Conservation (phyloP, 495 filamentous ascomycete genomes). For the Penicillium coprophilum region DNA sequence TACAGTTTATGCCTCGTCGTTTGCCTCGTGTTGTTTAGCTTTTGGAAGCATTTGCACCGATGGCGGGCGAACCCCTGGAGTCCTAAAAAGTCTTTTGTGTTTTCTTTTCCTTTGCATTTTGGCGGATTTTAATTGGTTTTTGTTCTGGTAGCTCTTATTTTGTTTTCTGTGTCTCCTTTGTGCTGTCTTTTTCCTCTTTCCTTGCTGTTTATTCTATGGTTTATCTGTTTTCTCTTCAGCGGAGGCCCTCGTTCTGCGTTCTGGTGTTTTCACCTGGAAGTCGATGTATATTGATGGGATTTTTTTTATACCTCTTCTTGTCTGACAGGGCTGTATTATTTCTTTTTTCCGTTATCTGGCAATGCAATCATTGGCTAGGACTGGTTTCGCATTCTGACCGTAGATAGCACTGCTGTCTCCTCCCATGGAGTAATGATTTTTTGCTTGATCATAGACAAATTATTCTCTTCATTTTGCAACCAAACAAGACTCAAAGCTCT, state of each 20-base stretch:
- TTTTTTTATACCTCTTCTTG: slow-evolving; percentile 26
- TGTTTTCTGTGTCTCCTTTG: slow-evolving; percentile 5
- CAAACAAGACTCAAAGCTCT: slow-evolving; percentile 38
- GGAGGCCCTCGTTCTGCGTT: slow-evolving; percentile 23
- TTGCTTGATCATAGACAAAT: background rate
- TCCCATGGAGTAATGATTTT: background rate
- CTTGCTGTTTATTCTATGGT: slow-evolving; percentile 9
- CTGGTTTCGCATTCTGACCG: background rate
- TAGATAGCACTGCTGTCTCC: background rate
- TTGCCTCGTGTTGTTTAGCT: slow-evolving; percentile 28
- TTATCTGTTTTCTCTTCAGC: slow-evolving; percentile 11
- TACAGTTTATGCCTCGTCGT: slow-evolving; percentile 30
- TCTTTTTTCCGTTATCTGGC: slow-evolving; percentile 17
- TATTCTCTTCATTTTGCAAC: slow-evolving; percentile 5
- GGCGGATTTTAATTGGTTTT: slow-evolving; percentile 18
- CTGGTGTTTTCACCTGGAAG: slow-evolving; percentile 22
- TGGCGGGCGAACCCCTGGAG: slow-evolving; percentile 30
- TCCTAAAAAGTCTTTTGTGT: slow-evolving; percentile 29
- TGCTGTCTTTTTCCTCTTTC: slow-evolving; percentile 10
- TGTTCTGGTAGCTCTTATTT: slow-evolving; percentile 2
- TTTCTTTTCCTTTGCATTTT: slow-evolving; percentile 20
- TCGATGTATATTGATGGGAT: slow-evolving; percentile 34
- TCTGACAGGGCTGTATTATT: slow-evolving; percentile 39
- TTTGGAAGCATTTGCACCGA: slow-evolving; percentile 26
- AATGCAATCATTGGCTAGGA: slow-evolving; percentile 21